Percentiles rank a stretch among this genome's conserved stretches.
Evolutionary conservation across 164 flowering plant genomes (phyloP).

Genomic region (Echeveria elegans): DNA sequence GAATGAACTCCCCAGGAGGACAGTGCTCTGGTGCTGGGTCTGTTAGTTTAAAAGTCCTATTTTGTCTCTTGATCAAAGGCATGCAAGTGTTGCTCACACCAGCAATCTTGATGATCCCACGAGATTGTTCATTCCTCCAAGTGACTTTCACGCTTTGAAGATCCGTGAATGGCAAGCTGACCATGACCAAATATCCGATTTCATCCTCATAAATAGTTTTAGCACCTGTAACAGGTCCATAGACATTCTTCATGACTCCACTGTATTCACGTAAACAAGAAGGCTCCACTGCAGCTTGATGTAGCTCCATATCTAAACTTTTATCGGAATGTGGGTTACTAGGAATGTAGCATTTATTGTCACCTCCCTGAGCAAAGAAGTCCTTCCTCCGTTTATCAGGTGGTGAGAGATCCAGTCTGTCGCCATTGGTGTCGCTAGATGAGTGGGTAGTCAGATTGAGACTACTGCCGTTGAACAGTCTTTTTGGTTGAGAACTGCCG

Average conservation of each 20-base stretch:
- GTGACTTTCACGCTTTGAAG: slow-evolving; percentile 55
- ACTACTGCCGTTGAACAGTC: slow-evolving; percentile 12
- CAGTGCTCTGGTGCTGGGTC: slow-evolving; percentile 62
- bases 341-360: slow-evolving; percentile 10
- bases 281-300: slow-evolving; percentile 24
- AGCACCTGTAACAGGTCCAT: slow-evolving; percentile 39
- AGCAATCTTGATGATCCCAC: slow-evolving; percentile 49
- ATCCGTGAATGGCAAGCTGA: slow-evolving; percentile 62
- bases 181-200: slow-evolving; percentile 43
- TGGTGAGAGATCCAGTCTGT: slow-evolving; percentile 11
- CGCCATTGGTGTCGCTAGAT: slow-evolving; percentile 15
- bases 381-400: slow-evolving; percentile 16
- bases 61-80: slow-evolving; percentile 34
- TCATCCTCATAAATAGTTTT: slow-evolving; percentile 36
- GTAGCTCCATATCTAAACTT: slow-evolving; percentile 16
- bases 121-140: slow-evolving; percentile 53
- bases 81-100: slow-evolving; percentile 44
- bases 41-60: slow-evolving; percentile 32
- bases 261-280: slow-evolving; percentile 26
- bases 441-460: slow-evolving; percentile 13
- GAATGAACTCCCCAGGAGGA: slow-evolving; percentile 55
- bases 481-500: slow-evolving; percentile 6
- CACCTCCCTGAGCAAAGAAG: slow-evolving; percentile 10
- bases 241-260: slow-evolving; percentile 31
- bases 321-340: slow-evolving; percentile 13